Evolutionary conservation across 2,329 filamentous ascomycete species (phyloP), one percentile per base, ranked within the genome.

Genomic region (Pezicula radicicola): DNA sequence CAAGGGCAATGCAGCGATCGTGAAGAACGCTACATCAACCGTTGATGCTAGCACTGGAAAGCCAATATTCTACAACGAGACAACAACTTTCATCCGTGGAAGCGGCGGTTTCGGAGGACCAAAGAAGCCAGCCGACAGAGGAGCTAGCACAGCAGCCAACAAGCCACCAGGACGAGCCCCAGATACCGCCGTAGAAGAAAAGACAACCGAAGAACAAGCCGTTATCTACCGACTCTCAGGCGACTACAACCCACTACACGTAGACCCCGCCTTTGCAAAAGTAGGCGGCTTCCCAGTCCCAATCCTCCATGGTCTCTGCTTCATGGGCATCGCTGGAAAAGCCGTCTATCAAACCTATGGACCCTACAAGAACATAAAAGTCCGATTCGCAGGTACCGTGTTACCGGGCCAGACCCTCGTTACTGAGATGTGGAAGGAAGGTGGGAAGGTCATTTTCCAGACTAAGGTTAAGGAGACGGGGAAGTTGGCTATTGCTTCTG

Each of bases 271-370:
- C 46, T 97, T 99, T 72, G 90, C 90, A 74, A 94, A 94, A 76
- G 86, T 96, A 63, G 94, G 93, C 54, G 94, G 94, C 54, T 99
- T 99, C 84, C 88, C 94, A 74, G 83, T 78, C 27, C 94, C 94
- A 12, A 99, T 99, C 68, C 78, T 99, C 49, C 94, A 99, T 76
- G 94, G 94, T n/a, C 83, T 99, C 36, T 96, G 91, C 81, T 94
- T 86, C 68, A 93, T 99, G 65, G 94, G 94, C 61, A 84, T 97
- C 60, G 87, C 89, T 15, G 90, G 87, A 59, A 97, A 96, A 80
- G 91, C 93, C 54, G 84, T 99, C 37, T 88, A 92, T 69, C 82
- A 91, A 72, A 87, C 79, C 58, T 97, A 85, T 65, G 94, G 94
- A 4, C 73, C 81, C 44, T 91, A 88, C 75, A 90, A 88, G 79